These are phyloP conservation scores for Auricularia sp. DNA, from an alignment of 768 basidiomycete species.

Conservation along the genomic window DNA sequence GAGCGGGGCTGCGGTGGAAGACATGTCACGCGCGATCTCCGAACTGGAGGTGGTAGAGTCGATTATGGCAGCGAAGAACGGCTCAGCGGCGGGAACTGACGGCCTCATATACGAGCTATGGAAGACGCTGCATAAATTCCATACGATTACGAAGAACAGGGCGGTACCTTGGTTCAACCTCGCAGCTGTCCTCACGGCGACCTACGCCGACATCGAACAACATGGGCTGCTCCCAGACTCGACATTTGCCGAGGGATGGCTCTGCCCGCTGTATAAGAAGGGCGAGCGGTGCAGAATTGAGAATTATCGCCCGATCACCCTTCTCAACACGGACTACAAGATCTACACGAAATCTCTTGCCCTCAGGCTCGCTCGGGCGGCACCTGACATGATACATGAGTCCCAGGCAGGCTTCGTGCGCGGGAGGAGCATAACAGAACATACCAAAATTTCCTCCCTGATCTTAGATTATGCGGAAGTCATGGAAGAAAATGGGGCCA, in stretches of 20 bases:
- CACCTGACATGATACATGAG: slow-evolving; percentile 18
- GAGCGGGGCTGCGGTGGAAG: no score
- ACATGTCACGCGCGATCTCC: no score
- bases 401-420: slow-evolving; percentile 32
- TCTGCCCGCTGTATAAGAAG: slow-evolving; percentile 35
- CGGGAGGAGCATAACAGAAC: slow-evolving; percentile 23
- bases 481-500: slow-evolving; percentile 7
- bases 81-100: slow-evolving; percentile 3
- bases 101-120: slow-evolving; percentile 9
- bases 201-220: slow-evolving; percentile 34
- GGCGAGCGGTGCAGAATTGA: slow-evolving; percentile 3
- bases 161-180: not conserved
- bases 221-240: slow-evolving; percentile 10
- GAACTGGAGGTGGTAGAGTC: not conserved
- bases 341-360: slow-evolving; percentile 19
- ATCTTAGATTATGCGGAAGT: slow-evolving; percentile 11
- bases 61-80: not conserved
- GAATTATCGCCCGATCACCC: slow-evolving; percentile 16
- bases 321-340: slow-evolving; percentile 26
- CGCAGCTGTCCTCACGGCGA: slow-evolving; percentile 20
- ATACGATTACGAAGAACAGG: no score
- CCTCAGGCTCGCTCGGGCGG: slow-evolving; percentile 9
- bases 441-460: slow-evolving; percentile 18
- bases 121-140: not conserved
- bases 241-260: slow-evolving; percentile 5